Percentiles rank a stretch among this genome's conserved stretches.
Conservation (phyloP, 2,329 filamentous ascomycete species). For the Aspergillus tamarii region DNA sequence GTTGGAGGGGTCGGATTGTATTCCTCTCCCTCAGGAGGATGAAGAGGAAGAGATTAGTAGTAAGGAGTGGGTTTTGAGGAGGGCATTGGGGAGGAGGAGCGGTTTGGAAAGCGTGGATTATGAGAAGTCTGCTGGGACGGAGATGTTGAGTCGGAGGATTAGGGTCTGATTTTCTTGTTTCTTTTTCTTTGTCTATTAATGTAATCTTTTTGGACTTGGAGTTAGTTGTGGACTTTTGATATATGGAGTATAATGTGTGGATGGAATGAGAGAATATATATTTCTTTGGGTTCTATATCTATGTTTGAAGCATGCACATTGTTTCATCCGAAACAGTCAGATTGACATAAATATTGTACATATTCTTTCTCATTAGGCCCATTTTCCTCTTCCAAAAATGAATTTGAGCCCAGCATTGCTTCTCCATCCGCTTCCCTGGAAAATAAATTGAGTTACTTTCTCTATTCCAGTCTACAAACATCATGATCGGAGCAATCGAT, state of each 20-base stretch:
- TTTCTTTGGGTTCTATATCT: neutral
- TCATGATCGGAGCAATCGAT: too few species aligned
- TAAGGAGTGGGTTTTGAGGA: slow-evolving; percentile 48
- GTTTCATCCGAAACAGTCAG: too few species aligned
- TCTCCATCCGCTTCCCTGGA: too few species aligned
- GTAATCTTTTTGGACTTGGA: neutral
- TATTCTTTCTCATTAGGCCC: too few species aligned
- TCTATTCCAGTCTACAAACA: too few species aligned
- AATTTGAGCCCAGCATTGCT: too few species aligned
- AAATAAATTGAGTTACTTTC: too few species aligned
- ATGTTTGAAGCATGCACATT: too few species aligned
- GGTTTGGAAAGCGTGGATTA: slow-evolving; percentile 34
- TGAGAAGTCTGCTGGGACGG: slow-evolving; percentile 38
- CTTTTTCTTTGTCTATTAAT: neutral
- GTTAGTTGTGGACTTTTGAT: neutral
- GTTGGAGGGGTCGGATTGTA: slow-evolving; percentile 38
- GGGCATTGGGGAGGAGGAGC: slow-evolving; percentile 40
- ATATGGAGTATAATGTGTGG: neutral
- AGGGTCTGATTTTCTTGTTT: slow-evolving; percentile 11
- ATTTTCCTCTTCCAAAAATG: too few species aligned
- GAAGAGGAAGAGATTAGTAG: slow-evolving; percentile 43
- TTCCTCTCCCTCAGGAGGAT: slow-evolving; percentile 31
- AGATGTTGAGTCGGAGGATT: slow-evolving; percentile 38
- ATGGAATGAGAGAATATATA: neutral
- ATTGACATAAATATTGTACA: too few species aligned